Conservation (phyloP, 148 eudicot genomes). For the Fallopia convolvulus region DNA sequence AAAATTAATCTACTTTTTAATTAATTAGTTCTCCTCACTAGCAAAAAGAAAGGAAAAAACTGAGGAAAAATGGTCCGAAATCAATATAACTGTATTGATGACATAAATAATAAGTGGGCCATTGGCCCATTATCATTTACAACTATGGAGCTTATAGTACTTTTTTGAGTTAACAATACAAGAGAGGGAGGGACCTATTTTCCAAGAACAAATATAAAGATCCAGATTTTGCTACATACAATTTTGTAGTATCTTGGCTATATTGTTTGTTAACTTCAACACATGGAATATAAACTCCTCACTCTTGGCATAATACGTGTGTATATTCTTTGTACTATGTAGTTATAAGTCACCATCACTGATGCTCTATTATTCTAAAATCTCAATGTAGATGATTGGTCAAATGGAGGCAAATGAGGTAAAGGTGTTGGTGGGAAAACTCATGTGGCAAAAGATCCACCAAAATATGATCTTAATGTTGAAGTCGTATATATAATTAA, state of each 20-base stretch:
- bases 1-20: too few relatives aligned
- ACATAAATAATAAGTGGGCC: too few relatives aligned
- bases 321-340: background rate
- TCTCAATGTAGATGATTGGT: slow-evolving; percentile 23
- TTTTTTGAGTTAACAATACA: too few relatives aligned
- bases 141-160: too few relatives aligned
- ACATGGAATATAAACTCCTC: background rate
- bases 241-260: background rate
- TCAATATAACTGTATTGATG: too few relatives aligned
- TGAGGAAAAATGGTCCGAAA: too few relatives aligned
- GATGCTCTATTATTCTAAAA: background rate
- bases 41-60: too few relatives aligned
- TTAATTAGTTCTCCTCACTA: too few relatives aligned
- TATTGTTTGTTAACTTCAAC: background rate
- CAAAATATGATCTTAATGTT: slow-evolving; percentile 37
- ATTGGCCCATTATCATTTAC: too few relatives aligned
- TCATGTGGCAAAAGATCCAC: slow-evolving; percentile 30
- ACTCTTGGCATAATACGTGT: background rate
- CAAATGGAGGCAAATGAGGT: slow-evolving; percentile 58
- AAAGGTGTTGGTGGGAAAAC: slow-evolving; percentile 39
- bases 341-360: slow-evolving; percentile 3
- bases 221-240: background rate
- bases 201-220: background rate
- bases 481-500: too few relatives aligned
- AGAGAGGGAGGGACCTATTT: background rate